Conservation (phyloP, 495 filamentous ascomycete genomes). For the Podospora bellae-mahoneyi region DNA sequence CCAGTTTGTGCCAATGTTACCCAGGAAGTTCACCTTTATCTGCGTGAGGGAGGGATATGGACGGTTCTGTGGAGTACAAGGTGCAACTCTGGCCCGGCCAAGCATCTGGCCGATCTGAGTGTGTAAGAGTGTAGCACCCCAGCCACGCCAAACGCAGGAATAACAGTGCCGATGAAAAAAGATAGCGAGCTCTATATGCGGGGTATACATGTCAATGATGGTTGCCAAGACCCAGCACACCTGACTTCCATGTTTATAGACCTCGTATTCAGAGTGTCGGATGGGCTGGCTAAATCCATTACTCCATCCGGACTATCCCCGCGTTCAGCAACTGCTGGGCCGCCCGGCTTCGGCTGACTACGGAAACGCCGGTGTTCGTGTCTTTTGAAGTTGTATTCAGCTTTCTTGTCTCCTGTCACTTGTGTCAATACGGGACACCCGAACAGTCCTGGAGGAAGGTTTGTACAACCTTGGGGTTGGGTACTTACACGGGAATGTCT, state of each 20-base stretch:
- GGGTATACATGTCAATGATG: not conserved
- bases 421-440: not conserved
- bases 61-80: not conserved
- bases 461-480: not conserved
- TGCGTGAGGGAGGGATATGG: not conserved
- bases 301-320: not conserved
- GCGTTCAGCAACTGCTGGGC: not conserved
- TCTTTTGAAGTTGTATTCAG: not conserved
- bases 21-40: not conserved
- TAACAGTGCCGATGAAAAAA: not conserved
- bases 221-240: not conserved
- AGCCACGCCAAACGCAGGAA: not conserved
- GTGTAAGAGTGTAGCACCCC: not conserved
- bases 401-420: not conserved
- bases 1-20: not conserved
- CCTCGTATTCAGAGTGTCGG: slow-evolving; percentile 6
- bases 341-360: not conserved
- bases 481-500: not conserved
- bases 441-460: not conserved
- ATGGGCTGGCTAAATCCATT: slow-evolving; percentile 8
- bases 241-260: not conserved
- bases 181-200: not conserved
- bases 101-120: not conserved
- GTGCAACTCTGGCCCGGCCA: not conserved
- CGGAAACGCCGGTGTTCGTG: not conserved